Percentiles rank a stretch among this genome's conserved stretches.
Evolutionary conservation across 2,329 filamentous ascomycete species (phyloP).

Genomic region (Achaetomium macrosporum): DNA sequence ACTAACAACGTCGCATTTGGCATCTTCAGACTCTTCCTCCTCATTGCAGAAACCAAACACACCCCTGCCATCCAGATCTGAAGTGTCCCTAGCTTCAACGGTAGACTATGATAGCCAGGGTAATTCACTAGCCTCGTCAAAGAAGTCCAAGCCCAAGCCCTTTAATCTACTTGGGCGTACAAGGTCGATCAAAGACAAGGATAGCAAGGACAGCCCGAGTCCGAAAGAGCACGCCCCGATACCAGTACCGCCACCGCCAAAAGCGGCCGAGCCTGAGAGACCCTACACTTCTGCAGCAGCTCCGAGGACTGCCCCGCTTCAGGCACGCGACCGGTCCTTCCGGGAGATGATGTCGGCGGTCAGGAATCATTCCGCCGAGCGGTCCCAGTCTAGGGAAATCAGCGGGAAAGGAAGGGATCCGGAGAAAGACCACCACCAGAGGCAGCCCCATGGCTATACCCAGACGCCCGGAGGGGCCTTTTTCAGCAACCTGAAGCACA

Average conservation of each 20-base stretch:
- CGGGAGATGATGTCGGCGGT: slow-evolving; percentile 61
- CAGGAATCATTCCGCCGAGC: slow-evolving; percentile 70
- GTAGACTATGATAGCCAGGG: slow-evolving; percentile 39
- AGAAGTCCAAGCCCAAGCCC: slow-evolving; percentile 49
- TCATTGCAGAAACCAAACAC: slow-evolving; percentile 22
- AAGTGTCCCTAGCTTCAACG: slow-evolving; percentile 47
- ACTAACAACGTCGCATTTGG: slow-evolving; percentile 19
- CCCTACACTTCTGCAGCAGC: slow-evolving; percentile 36
- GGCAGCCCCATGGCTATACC: slow-evolving; percentile 50
- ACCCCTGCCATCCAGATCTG: slow-evolving; percentile 41
- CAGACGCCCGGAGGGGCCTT: slow-evolving; percentile 59
- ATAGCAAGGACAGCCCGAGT: slow-evolving; percentile 36
- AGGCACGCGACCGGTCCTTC: slow-evolving; percentile 58
- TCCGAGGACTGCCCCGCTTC: slow-evolving; percentile 58
- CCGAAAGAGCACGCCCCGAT: slow-evolving; percentile 24
- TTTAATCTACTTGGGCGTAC: slow-evolving; percentile 49
- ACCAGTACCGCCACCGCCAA: slow-evolving; percentile 23
- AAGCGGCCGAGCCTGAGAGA: slow-evolving; percentile 34
- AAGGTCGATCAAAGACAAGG: slow-evolving; percentile 48
- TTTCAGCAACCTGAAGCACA: slow-evolving; percentile 67
- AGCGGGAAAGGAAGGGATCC: slow-evolving; percentile 39
- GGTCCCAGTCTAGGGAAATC: slow-evolving; percentile 43
- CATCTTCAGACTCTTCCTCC: slow-evolving; percentile 26
- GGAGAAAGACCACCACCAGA: slow-evolving; percentile 39
- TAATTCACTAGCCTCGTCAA: slow-evolving; percentile 26